A percentile compares a stretch with the other conserved stretches of the same genome.
Conservation (phyloP, 768 basidiomycete species). For the Dacryopinax primogenitus region DNA sequence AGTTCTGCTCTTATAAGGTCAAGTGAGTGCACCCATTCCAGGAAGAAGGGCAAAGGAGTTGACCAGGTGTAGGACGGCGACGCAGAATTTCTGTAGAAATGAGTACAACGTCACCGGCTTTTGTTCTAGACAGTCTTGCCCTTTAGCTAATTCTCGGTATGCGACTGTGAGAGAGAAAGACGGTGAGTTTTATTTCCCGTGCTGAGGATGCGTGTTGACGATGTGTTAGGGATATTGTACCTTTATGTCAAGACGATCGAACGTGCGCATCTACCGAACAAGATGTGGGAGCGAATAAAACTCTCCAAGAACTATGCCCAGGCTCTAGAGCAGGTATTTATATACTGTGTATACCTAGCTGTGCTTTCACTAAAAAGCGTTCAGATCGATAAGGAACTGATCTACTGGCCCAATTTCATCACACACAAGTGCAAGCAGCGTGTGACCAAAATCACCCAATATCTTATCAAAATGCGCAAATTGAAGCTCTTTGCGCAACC, state of each 20-base stretch:
- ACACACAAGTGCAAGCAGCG: slow-evolving; percentile 99
- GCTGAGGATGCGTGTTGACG: background rate
- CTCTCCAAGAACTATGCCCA: slow-evolving; percentile 89
- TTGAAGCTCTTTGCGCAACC: slow-evolving; percentile 63
- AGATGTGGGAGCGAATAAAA: slow-evolving; percentile 95
- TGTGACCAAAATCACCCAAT: slow-evolving; percentile 96
- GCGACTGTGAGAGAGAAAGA: slow-evolving; percentile 96
- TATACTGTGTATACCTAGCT: background rate
- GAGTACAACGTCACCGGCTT: slow-evolving; percentile 97
- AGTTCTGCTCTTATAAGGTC: slow-evolving; percentile 99
- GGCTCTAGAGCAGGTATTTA: slow-evolving; percentile 76
- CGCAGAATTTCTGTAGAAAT: slow-evolving; percentile 97
- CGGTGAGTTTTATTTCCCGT: slow-evolving; percentile 36
- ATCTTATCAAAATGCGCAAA: slow-evolving; percentile 95
- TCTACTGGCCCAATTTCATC: slow-evolving; percentile 97
- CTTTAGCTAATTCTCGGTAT: slow-evolving; percentile 93
- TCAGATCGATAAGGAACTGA: slow-evolving; percentile 86
- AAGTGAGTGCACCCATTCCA: slow-evolving; percentile 47
- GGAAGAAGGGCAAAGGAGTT: background rate
- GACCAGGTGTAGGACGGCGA: slow-evolving; percentile 51
- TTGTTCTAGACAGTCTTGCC: slow-evolving; percentile 90
- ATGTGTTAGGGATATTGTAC: slow-evolving; percentile 57
- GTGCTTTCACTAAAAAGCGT: background rate
- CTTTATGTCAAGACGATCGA: slow-evolving; percentile 97
- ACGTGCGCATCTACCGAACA: slow-evolving; percentile 86